phyloP scores from a whole-genome alignment of 2,329 filamentous ascomycete species.

The Clarireedia hainanense region DNA sequence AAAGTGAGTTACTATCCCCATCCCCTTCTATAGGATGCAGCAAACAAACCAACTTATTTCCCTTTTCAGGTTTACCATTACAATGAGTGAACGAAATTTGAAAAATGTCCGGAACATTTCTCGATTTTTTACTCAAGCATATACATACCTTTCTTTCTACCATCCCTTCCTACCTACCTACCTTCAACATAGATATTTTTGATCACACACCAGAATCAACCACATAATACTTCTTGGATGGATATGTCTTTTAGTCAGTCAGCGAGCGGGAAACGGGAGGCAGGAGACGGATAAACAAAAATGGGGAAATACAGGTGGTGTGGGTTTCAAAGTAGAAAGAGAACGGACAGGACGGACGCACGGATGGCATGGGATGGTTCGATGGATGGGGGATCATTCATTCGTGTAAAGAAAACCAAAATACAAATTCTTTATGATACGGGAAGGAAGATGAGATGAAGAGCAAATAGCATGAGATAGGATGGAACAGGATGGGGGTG shows the following conservation, averaged over 20 bases:
- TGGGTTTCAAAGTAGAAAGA: not conserved
- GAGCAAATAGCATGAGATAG: too few species aligned
- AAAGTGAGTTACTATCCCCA: constrained; percentile 52
- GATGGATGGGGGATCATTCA: too few species aligned
- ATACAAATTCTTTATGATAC: too few species aligned
- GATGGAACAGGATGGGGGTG: too few species aligned
- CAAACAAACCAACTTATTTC: not conserved
- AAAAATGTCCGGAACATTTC: constrained; percentile 7
- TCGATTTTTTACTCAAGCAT: not conserved
- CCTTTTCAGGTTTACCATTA: constrained; percentile 70
- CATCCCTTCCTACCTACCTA: not conserved
- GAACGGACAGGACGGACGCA: not conserved
- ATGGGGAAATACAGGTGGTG: not conserved
- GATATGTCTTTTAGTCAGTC: not conserved
- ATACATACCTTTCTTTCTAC: too few species aligned
- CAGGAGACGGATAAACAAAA: not conserved
- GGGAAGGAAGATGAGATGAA: too few species aligned
- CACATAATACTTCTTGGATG: constrained; percentile 1
- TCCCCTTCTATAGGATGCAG: not conserved
- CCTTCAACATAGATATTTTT: constrained; percentile 8
- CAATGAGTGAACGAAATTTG: constrained; percentile 57
- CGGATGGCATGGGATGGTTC: not conserved
- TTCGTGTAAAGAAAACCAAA: too few species aligned
- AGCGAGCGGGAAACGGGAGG: not conserved
- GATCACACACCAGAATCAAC: not conserved